Base-by-base conservation (phyloP, 129 eudicot species). In the Arctium lappa region DNA sequence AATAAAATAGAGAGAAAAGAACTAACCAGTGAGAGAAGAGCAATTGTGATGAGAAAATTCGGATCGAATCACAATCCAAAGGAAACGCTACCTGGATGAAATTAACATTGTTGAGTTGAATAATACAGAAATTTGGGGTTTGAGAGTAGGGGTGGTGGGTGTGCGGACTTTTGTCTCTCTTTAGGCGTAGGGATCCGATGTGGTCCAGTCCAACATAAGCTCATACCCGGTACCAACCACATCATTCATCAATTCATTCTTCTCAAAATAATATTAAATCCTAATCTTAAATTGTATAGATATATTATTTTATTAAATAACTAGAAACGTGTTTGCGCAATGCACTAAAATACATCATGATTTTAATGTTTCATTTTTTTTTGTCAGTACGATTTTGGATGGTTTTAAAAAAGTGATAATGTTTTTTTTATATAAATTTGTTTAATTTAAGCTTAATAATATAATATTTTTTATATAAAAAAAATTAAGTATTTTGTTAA, bases 121-220 rank as follows among this genome's bases (percentile, higher is more conserved):
- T 79, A 22, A 16, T 69, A 42, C 68, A 79, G 68, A n/a, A 46
- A 46, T 46, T 42, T 15, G 44, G 72, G 71, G 76, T 60, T 60
- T 60, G 29, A 2, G 68, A 60, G 68, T 60, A 60, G 75, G 75
- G 32, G 44, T 5, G 73, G 72, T 36, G 73, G 62, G 37, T 27
- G 76, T 38, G 85, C 76, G 70, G 76, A 82, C 76, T 82, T 22
- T 75, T 66, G 85, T 82, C 85, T 75, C 53, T 33, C 22, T 82
- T 75, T 27, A 81, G 85, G 73, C 42, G 65, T 46, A 66, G 73
- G 79, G 78, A 81, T 81, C 79, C 79, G 72, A 50, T 53, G 77
- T 69, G 83, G 83, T 73, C 74, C 74, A 37, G 80, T 82, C 80
- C 73, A 75, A 48, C 48, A 75, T 65, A 69, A 10, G 74, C 80